A percentile compares a stretch with the other conserved stretches of the same genome.
Conservation (phyloP, 2,329 filamentous ascomycete genomes). For the Gaeumannomyces sp. region DNA sequence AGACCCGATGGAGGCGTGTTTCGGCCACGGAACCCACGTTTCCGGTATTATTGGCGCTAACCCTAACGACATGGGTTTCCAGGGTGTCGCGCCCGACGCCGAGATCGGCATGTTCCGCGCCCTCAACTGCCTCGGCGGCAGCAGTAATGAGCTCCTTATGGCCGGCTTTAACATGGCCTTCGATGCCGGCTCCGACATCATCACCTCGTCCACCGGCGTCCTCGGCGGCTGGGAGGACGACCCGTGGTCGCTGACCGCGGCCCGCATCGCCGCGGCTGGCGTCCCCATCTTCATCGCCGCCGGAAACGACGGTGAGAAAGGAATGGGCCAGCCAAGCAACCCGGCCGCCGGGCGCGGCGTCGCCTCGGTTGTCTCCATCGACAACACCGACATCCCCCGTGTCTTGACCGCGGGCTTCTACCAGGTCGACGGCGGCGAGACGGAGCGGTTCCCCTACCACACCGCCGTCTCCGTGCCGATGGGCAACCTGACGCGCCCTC, state of each 20-base stretch:
- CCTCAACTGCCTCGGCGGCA: slow-evolving; percentile 27
- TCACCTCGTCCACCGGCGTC: slow-evolving; percentile 22
- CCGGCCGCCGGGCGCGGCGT: slow-evolving; percentile 32
- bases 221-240: slow-evolving; percentile 5
- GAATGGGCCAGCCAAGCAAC: slow-evolving; percentile 1
- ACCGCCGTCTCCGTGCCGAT: slow-evolving; percentile 15
- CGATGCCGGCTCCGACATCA: slow-evolving; percentile 36
- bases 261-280: slow-evolving; percentile 34
- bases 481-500: slow-evolving; percentile 18
- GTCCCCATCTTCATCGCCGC: slow-evolving; percentile 33
- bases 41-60: slow-evolving; percentile 41
- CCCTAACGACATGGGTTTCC: slow-evolving; percentile 25
- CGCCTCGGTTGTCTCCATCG: slow-evolving; percentile 38
- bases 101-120: slow-evolving; percentile 34
- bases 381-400: slow-evolving; percentile 17
- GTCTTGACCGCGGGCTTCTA: slow-evolving; percentile 13
- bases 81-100: slow-evolving; percentile 34
- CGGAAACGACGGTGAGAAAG: slow-evolving; percentile 31
- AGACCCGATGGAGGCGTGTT: slow-evolving; percentile 32
- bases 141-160: slow-evolving; percentile 33
- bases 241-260: slow-evolving; percentile 3
- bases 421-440: slow-evolving; percentile 10
- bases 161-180: slow-evolving; percentile 36
- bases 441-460: slow-evolving; percentile 13
- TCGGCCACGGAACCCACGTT: slow-evolving; percentile 39